Evolutionary conservation across 257 asterid species (phyloP), one percentile per base, ranked within the genome.

Genomic region (Euphrasia confusa): DNA sequence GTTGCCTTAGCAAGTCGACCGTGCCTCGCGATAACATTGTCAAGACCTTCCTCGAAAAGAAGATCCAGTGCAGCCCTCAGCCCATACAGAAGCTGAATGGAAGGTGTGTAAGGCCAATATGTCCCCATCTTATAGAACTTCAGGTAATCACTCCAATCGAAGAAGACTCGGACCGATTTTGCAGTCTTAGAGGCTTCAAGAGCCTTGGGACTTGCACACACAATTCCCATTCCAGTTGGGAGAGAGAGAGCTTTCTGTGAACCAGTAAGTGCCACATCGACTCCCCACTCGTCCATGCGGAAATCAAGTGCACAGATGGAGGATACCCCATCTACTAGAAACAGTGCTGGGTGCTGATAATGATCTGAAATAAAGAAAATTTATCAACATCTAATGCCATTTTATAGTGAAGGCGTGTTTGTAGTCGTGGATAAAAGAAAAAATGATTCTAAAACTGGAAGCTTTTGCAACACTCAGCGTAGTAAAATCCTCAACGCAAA

Each of bases 231-330:
- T 11, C 99, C 99, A 0, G 97, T 93, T 9, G 97, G 99, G 14
- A 93, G 96, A 65, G 99, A 89, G 0, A 93, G 87, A 47, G 99
- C 99, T 61, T 93, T 93, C 75, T 93, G 99, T 2, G 99, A 93
- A 54, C 99, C 97, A 0, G 99, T 93, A 5, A 93, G 84, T 2
- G 99, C 99, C 62, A 93, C 97, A 47, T 93, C 99, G 14, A 93
- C 35, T 32, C 99, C 99, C 99, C 99, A 93, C 45, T 93, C 97
- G 14, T 93, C 99, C 99, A 93, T 93, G 73, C 97, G 95, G 30
- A 93, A 93, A 72, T 93, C 99, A 30, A 93, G 88, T 13, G 99
- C 99, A 45, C 99, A 93, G 47, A 93, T 89, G 66, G 99, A 93
- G 44, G 99, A 93, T 28, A 93, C 99, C 2, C 99, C 99, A 69